phyloP scores from a whole-genome alignment of 2,329 filamentous ascomycete genomes.

The Paraphoma sp. region DNA sequence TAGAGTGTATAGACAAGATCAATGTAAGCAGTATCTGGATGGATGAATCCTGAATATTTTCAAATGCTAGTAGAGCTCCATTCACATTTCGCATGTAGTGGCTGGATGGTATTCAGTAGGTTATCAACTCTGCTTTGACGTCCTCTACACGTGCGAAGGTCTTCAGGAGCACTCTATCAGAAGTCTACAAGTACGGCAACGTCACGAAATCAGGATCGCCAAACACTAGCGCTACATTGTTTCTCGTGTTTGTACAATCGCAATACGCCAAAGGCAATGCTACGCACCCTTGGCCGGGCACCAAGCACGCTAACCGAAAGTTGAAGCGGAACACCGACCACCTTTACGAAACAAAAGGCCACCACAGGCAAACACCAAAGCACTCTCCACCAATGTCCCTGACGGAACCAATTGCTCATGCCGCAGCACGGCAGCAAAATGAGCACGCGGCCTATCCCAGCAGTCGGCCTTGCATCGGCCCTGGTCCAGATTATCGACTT shows the following conservation, averaged over 20 bases:
- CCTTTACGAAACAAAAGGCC: too few species aligned
- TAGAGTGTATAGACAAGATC: too few species aligned
- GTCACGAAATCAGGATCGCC: not conserved
- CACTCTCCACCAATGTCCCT: not conserved
- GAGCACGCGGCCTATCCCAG: constrained; percentile 6
- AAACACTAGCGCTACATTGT: not conserved
- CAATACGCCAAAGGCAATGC: not conserved
- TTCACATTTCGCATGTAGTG: too few species aligned
- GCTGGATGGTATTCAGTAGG: too few species aligned
- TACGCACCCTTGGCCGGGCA: not conserved
- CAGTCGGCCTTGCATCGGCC: constrained; percentile 11
- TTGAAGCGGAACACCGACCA: constrained; percentile 1
- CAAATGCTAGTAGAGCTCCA: too few species aligned
- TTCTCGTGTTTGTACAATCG: not conserved
- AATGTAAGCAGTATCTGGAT: too few species aligned
- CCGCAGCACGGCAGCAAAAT: not conserved
- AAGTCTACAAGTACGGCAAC: too few species aligned
- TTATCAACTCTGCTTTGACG: too few species aligned
- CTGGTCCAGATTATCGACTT: constrained; percentile 33
- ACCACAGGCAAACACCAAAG: not conserved
- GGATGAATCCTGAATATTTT: too few species aligned
- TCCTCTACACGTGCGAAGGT: too few species aligned
- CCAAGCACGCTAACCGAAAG: constrained; percentile 1
- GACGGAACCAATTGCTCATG: not conserved
- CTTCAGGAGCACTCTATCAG: too few species aligned